Evolutionary conservation across 495 filamentous ascomycete genomes (phyloP).

Genomic region (Saxophila tyrrhenica): DNA sequence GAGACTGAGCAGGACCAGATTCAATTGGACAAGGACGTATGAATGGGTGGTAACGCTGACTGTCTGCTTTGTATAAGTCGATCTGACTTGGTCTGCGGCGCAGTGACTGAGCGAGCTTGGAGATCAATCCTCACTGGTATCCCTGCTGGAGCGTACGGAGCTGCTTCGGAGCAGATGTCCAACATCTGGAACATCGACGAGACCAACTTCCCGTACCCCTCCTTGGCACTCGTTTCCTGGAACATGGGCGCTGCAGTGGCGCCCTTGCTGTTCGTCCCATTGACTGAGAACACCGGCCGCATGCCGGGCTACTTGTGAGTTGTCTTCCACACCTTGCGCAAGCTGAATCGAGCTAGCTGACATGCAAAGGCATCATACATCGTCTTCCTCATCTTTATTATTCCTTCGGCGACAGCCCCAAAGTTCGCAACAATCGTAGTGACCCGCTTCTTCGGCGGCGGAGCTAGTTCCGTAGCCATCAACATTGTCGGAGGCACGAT

Average conservation of each 20-base stretch:
- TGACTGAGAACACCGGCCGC: conserved; percentile 42
- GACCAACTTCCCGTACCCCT: conserved; percentile 36
- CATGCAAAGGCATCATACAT: conserved; percentile 28
- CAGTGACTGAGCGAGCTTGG: neutral
- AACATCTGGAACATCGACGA: conserved; percentile 31
- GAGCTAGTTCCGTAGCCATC: conserved; percentile 33
- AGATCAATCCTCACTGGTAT: conserved; percentile 7
- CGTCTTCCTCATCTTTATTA: conserved; percentile 32
- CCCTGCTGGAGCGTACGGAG: conserved; percentile 5
- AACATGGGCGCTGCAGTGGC: conserved; percentile 35
- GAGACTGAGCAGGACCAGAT: neutral
- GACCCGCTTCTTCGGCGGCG: conserved; percentile 36
- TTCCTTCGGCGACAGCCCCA: conserved; percentile 37
- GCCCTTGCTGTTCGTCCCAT: conserved; percentile 38
- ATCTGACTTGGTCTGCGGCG: conserved; percentile 12
- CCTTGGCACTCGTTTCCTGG: conserved; percentile 41
- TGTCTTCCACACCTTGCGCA: neutral
- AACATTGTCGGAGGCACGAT: conserved; percentile 37
- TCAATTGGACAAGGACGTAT: conserved; percentile 2
- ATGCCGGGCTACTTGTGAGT: conserved; percentile 29
- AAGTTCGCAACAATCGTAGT: conserved; percentile 39
- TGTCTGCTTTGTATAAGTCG: conserved; percentile 15
- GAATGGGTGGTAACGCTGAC: conserved; percentile 5
- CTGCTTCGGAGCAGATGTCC: neutral
- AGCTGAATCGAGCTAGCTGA: too few relatives aligned